These are phyloP conservation scores for Lachnellula cervina DNA, from an alignment of 2,329 filamentous ascomycete genomes.

Conservation along the genomic window DNA sequence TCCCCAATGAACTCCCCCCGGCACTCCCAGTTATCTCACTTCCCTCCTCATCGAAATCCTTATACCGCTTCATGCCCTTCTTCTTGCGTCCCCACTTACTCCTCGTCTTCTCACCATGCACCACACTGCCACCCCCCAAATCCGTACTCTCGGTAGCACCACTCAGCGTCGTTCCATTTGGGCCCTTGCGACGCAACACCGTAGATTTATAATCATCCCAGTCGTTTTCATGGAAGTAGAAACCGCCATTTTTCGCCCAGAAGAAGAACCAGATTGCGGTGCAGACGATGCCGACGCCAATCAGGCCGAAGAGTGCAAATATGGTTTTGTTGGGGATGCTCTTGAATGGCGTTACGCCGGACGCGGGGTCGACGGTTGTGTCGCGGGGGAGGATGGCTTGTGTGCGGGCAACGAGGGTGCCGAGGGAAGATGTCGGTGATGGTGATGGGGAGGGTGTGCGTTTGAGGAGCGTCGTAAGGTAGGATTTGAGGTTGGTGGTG, in stretches of 20 bases:
- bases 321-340: conserved; percentile 59
- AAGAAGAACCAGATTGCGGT: conserved; percentile 96
- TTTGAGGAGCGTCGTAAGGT: conserved; percentile 19
- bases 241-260: conserved; percentile 94
- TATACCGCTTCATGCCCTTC: conserved; percentile 28
- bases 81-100: conserved; percentile 35
- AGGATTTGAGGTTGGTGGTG: conserved; percentile 11
- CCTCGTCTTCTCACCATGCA: conserved; percentile 62
- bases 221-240: conserved; percentile 77
- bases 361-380: conserved; percentile 34
- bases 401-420: conserved; percentile 8
- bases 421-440: conserved; percentile 4
- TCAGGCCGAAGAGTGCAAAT: conserved; percentile 79
- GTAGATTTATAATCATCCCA: conserved; percentile 99
- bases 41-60: conserved; percentile 28
- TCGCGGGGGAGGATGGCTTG: conserved; percentile 13
- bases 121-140: conserved; percentile 79
- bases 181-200: conserved; percentile 80
- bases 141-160: conserved; percentile 78
- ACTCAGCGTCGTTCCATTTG: conserved; percentile 79
- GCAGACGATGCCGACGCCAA: conserved; percentile 71
- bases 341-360: conserved; percentile 49
- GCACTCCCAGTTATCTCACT: conserved; percentile 12
- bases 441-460: conserved; percentile 15
- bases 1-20: conserved; percentile 16